Base-by-base conservation (phyloP, 2,329 filamentous ascomycete species). In the Aureobasidium namibiae region DNA sequence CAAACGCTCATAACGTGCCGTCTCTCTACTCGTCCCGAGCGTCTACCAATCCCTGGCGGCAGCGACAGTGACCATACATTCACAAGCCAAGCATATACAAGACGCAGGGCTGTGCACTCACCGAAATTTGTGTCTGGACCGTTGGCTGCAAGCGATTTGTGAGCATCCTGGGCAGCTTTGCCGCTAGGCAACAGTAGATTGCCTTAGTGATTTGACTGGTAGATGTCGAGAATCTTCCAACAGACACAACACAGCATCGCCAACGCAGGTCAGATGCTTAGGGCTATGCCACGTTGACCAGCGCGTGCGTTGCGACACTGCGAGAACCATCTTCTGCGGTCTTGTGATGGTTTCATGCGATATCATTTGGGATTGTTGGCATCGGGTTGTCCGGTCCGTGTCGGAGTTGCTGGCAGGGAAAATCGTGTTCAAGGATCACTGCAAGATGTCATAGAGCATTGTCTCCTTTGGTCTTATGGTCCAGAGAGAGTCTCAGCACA, bases 351-450 rank as follows among this genome's bases (percentile, higher is more conserved):
- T 62, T 68, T 13, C 66, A 61, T 18, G 61, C 44, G n/a, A 67
- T 41, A 39, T 67, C 61, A 34, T 60, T 61, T 13, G 63, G 61
- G 11, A 67, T 41, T 4, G 65, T 38, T 14, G 64, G 61, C 29
- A 64, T 49, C 49, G 53, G 60, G 36, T 63, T 46, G 29, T 48
- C 52, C 26, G 69, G 34, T n/a, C 70, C 60, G 2, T 61, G 53
- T 21, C 23, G 39, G 21, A 73, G 62, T 21, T 76, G 66, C 60
- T 69, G 66, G n/a, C 70, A 69, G 59, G 74, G 62, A 52, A 78
- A 67, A 36, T 77, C 60, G 62, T 77, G 73, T 63, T 74, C 69
- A 59, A 77, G 72, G 63, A 77, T 78, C 18, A 75, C 74, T 45
- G 74, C 63, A 62, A 56, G 38, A 63, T 10, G 63, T 69, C 36